Evolutionary conservation across 1,139 yeast species (phyloP), one percentile per base, ranked within the genome.

Genomic region (Geotrichum klebahnii): DNA sequence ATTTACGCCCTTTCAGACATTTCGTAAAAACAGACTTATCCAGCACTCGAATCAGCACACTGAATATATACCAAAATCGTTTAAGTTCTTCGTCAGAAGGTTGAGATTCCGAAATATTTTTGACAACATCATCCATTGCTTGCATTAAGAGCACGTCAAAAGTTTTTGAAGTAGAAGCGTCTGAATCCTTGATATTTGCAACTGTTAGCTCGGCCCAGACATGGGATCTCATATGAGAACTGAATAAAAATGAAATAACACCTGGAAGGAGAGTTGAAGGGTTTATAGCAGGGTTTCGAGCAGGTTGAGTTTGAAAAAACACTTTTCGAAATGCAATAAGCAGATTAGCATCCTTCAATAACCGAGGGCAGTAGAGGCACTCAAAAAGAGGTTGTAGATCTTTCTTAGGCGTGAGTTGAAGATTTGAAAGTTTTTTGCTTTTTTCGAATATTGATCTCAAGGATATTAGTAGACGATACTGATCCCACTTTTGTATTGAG

Each of bases 231-330:
- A 53, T 47, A 29, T 62, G 63, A 14, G 40, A 48, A 19, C 60
- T 58, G 52, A 66, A 67, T 24, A 64, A 48, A 45, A 67, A 60
- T n/a, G 58, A 40, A 14, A 65, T 53, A 53, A 65, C 56, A 1
- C 65, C 69, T 0, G 69, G 68, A 6, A 59, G 56, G 8, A 65
- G 50, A 16, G 59, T 57, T 33, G 61, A 50, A 10, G 62, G 53
- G 14, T 62, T 53, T 16, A 60, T 52, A 28, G 60, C 55, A 22
- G 62, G 56, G 23, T 58, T 40, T 1, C 59, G 58, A 9, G 61
- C 54, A 3, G 52, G 44, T 35, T 61, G 66, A 31, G 61, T 51
- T 5, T 60, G 63, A 22, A 61, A 46, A 41, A 64, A 61, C 14
- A 63, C 55, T 2, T 48, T 44, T 10, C 51, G 53, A 36, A 62